Base-by-base conservation (phyloP, 78 protist genomes). In the Dictyostelium discoideum region DNA sequence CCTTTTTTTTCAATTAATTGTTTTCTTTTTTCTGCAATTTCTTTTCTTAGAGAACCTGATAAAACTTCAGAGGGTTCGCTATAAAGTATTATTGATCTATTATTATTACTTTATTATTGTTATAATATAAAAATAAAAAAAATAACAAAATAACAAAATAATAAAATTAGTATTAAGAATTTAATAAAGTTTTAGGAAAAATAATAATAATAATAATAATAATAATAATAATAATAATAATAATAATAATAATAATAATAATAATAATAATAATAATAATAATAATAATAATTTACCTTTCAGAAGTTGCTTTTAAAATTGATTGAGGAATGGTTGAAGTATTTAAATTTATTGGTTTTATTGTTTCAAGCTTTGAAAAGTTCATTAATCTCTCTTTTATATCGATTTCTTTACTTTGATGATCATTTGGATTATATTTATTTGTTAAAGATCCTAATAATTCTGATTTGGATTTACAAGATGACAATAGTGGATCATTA, bases 41-140 rank as follows among this genome's bases (percentile, higher is more conserved):
- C 87, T 63, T 84, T 84, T 63, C 87, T 84, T 6, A 84, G 42
- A 1, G 87, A 84, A 24, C 87, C 87, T 2, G 73, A 63, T 29
- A 84, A 60, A 39, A 84, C 63, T 39, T 84, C 87, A 39, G 54
- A 60, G 1, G 87, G 87, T 2, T 84, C 87, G 14, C 77, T 60
- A 63, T 60, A 84, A 37, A 84, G 69, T 60, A 84, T 84, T 14
- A 84, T 48, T 39, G 87, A 60, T 22, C 67, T 60, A 84, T 54
- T 84, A 3, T 9, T 44, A 24, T 22, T 54, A 32, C 18, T 5
- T 60, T 84, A 83, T 20, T 20, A 40, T 42, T 26, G 1, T n/a
- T 60, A 5, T 20, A 16, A 2, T 54, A 4, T 16, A 54, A 16
- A 16, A 54, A 16, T 54, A 54, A 54, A 14, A 77, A 32, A n/a